phyloP scores from a whole-genome alignment of 495 filamentous ascomycete genomes.

The Aspergillus sparsus region DNA sequence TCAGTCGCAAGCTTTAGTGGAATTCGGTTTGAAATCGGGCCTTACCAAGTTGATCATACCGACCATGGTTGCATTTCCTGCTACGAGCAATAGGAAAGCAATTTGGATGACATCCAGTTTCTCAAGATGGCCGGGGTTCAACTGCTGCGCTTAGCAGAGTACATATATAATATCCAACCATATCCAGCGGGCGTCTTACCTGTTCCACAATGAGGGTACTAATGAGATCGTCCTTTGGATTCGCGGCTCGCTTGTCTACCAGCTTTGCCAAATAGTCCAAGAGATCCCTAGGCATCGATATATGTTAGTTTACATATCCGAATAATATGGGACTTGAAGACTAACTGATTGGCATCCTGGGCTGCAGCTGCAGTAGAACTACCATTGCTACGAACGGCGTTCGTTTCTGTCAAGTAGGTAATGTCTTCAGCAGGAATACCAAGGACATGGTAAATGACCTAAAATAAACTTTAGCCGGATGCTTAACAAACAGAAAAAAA shows the following conservation, averaged over 20 bases:
- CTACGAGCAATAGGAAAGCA: slow-evolving; percentile 6
- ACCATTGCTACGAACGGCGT: slow-evolving; percentile 6
- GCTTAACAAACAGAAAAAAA: not conserved
- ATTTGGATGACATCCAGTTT: slow-evolving; percentile 10
- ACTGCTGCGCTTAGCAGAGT: not conserved
- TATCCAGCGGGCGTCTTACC: not conserved
- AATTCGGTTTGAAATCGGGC: not conserved
- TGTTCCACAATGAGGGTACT: slow-evolving; percentile 6
- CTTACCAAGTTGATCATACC: slow-evolving; percentile 10
- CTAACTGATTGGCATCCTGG: slow-evolving; percentile 6
- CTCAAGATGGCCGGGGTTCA: slow-evolving; percentile 6
- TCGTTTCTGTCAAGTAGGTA: slow-evolving; percentile 1
- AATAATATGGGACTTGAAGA: not conserved
- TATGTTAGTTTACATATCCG: not conserved
- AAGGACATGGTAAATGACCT: slow-evolving; percentile 10
- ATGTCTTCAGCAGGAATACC: slow-evolving; percentile 11
- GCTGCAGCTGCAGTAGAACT: slow-evolving; percentile 10
- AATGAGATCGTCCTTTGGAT: slow-evolving; percentile 3
- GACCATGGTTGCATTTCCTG: slow-evolving; percentile 7
- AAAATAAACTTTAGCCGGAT: not conserved
- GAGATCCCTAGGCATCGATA: slow-evolving; percentile 1
- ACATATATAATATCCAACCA: not conserved
- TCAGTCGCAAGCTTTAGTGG: not conserved
- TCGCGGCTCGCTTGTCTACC: slow-evolving; percentile 2
- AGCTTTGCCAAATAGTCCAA: slow-evolving; percentile 4